Evolutionary conservation across 2,329 filamentous ascomycete species (phyloP).

Genomic region (Phialocephala subalpina): DNA sequence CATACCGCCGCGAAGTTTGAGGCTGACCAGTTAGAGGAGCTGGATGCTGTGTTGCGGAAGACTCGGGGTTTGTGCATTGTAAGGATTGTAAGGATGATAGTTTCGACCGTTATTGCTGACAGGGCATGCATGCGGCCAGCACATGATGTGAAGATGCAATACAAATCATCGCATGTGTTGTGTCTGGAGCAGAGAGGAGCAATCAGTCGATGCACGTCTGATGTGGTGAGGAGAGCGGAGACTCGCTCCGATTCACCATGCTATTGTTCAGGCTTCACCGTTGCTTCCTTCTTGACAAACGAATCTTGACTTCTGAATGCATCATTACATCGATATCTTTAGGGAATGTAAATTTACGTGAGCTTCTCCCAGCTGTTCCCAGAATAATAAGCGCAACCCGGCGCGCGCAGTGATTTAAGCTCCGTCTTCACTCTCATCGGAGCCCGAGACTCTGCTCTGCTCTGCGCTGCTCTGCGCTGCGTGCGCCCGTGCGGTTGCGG

Average conservation of each 20-base stretch:
- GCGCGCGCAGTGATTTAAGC: neutral
- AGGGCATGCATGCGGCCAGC: slow-evolving; percentile 10
- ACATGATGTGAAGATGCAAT: slow-evolving; percentile 13
- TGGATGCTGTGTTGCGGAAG: neutral
- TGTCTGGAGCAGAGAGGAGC: slow-evolving; percentile 8
- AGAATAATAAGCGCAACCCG: slow-evolving; percentile 3
- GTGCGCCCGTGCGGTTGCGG: neutral
- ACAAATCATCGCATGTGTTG: slow-evolving; percentile 12
- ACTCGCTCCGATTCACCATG: neutral
- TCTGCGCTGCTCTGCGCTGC: neutral
- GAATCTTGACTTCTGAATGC: too few species aligned
- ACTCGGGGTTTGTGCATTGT: slow-evolving; percentile 1
- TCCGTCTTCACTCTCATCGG: neutral
- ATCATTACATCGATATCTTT: too few species aligned
- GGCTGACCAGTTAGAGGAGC: slow-evolving; percentile 4
- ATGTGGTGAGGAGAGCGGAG: neutral
- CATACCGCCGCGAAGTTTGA: neutral
- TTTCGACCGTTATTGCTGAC: neutral
- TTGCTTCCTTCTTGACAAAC: too few species aligned
- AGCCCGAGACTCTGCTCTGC: neutral
- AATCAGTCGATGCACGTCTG: slow-evolving; percentile 7
- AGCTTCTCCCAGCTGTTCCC: neutral
- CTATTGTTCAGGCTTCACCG: too few species aligned
- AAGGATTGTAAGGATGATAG: neutral
- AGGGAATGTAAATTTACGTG: too few species aligned